Base-by-base conservation (phyloP, 1,139 yeast species). In the Debaryomyces nepalensis region DNA sequence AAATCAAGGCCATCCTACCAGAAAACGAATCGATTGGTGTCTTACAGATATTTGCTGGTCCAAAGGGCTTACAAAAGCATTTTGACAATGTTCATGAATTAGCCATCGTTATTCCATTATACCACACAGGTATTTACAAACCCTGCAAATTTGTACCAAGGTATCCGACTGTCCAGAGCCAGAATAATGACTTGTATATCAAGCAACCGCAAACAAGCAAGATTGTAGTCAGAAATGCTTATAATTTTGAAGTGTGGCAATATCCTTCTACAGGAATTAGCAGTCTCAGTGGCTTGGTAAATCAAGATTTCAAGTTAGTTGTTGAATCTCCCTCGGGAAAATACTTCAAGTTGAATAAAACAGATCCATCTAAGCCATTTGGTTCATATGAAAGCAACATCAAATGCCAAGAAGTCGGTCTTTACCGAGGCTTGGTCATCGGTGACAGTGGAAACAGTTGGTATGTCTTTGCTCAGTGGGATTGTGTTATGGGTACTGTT, bases 381-480 rank as follows among this genome's bases (percentile, higher is more conserved):
- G 84, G 88, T 0, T 59, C 75, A 0, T 87, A 84, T 79, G 82
- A 77, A 47, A 64, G 77, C 18, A 70, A 74, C 33, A 68, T 85
- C 26, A 78, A 79, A 50, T 74, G 89, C 44, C 77, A 75, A 46
- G 97, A 90, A 57, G 61, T 69, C 1, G 99, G 99, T 2, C 63
- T 75, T 21, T 93, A 96, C 86, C 75, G 91, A 41, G 95, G 93
- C 1, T 74, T 91, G 40, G 89, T 88, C 0, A 78, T 87, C 37
- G 85, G 91, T 6, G 95, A 88, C 53, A 78, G 84, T 38, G 90
- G 90, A 3, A 77, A 78, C 47, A 84, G 93, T 43, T 88, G 96
- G 91, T 86, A 90, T 55, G 90, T 87, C 5, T 89, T 88, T 65
- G 91, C 96, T 8, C 96, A 89, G 63, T 93, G 99, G 99, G 75